A percentile compares a stretch with the other conserved stretches of the same genome.
phyloP scores from a whole-genome alignment of 1,284 basidiomycete genomes.

The Pterulicium gracile region DNA sequence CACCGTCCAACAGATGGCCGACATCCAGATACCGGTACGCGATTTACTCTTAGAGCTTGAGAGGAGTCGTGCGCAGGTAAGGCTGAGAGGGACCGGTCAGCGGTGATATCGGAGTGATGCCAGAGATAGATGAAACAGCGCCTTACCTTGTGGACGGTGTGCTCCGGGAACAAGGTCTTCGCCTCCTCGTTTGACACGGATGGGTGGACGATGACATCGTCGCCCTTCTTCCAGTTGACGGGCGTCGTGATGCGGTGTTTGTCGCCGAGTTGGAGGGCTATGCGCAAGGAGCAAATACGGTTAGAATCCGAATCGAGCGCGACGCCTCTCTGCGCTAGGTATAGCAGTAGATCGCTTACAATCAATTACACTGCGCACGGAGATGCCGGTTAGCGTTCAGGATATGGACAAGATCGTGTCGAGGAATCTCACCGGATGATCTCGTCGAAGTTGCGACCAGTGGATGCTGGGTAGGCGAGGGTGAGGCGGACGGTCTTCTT shows the following conservation, averaged over 20 bases:
- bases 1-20: too few relatives aligned
- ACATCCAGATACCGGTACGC: neutral
- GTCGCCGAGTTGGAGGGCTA: constrained; percentile 87
- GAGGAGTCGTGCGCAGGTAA: constrained; percentile 69
- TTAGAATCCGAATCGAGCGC: neutral
- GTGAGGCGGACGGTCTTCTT: constrained; percentile 87
- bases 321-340: neutral
- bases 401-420: neutral
- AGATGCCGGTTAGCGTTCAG: constrained; percentile 8
- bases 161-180: constrained; percentile 74
- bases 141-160: constrained; percentile 57
- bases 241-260: constrained; percentile 80
- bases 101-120: constrained; percentile 1
- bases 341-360: constrained; percentile 24
- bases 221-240: constrained; percentile 91
- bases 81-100: constrained; percentile 28
- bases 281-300: too few relatives aligned
- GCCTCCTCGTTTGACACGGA: constrained; percentile 81
- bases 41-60: constrained; percentile 31
- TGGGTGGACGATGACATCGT: constrained; percentile 95
- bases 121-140: neutral
- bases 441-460: constrained; percentile 62
- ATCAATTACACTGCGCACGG: constrained; percentile 44
- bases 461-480: constrained; percentile 83
- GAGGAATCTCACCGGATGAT: constrained; percentile 14